A percentile compares a stretch with the other conserved stretches of the same genome.
These are phyloP conservation scores for Aspergillus costaricaensis DNA, from an alignment of 2,329 filamentous ascomycete species.

Conservation along the genomic window DNA sequence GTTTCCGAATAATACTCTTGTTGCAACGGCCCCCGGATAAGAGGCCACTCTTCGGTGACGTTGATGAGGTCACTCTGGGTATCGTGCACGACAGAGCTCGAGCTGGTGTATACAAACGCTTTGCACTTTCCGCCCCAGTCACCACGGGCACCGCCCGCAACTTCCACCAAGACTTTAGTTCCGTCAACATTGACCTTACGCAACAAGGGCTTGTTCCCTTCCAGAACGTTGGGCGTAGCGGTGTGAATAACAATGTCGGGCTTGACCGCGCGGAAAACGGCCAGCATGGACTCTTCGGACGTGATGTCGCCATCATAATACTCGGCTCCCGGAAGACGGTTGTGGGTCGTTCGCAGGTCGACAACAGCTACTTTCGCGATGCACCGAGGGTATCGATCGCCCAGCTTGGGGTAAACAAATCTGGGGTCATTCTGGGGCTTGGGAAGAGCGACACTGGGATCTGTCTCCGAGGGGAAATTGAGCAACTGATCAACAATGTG, in stretches of 20 bases:
- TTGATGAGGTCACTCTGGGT: conserved; percentile 77
- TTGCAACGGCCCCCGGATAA: conserved; percentile 70
- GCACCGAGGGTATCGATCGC: conserved; percentile 45
- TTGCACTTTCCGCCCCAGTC: conserved; percentile 64
- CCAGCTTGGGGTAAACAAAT: conserved; percentile 40
- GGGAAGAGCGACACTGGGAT: conserved; percentile 40
- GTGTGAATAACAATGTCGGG: conserved; percentile 91
- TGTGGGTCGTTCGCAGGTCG: conserved; percentile 70
- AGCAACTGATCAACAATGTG: conserved; percentile 76
- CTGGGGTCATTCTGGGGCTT: conserved; percentile 38
- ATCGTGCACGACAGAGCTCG: conserved; percentile 82
- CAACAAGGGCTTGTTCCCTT: conserved; percentile 61
- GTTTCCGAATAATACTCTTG: conserved; percentile 86
- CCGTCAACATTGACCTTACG: conserved; percentile 86
- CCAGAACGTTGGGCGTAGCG: conserved; percentile 67
- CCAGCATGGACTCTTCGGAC: conserved; percentile 60
- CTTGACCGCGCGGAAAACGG: conserved; percentile 65
- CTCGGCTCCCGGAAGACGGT: conserved; percentile 62
- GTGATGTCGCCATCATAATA: conserved; percentile 82
- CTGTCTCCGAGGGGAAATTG: conserved; percentile 56
- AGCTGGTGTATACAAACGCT: conserved; percentile 88
- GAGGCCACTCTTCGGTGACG: conserved; percentile 79
- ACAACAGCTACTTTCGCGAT: conserved; percentile 65
- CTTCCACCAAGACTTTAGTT: conserved; percentile 66
- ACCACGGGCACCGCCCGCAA: conserved; percentile 69